Evolutionary conservation across 345 rosid genomes (phyloP).

Genomic region (Eucalyptus grandis): DNA sequence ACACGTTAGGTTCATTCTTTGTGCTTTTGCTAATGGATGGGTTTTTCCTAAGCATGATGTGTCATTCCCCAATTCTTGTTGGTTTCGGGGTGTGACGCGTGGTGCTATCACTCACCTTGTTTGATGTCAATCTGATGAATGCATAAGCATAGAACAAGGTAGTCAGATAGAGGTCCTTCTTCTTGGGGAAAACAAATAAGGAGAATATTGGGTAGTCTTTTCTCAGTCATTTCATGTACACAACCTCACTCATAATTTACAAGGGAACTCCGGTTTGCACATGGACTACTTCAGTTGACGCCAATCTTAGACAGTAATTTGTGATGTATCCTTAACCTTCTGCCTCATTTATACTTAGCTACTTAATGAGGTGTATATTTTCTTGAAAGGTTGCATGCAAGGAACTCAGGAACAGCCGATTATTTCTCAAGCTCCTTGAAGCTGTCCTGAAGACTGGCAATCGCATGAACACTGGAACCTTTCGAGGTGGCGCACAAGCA

Average conservation of each 20-base stretch:
- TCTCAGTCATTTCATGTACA: background rate
- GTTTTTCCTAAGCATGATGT: background rate
- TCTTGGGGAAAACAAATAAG: background rate
- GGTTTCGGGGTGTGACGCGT: background rate
- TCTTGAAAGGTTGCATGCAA: conserved; percentile 69
- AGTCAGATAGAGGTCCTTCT: background rate
- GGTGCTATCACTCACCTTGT: background rate
- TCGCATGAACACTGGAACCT: conserved; percentile 97
- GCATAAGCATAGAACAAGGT: background rate
- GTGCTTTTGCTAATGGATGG: background rate
- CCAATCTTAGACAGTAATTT: background rate
- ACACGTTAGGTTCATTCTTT: background rate
- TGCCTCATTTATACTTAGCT: background rate
- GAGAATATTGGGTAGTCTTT: background rate
- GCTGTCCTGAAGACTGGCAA: conserved; percentile 99
- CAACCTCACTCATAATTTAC: background rate
- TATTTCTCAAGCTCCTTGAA: conserved; percentile 93
- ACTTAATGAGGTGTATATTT: background rate
- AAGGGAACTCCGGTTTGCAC: background rate
- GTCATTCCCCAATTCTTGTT: background rate
- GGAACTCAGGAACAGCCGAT: conserved; percentile 70
- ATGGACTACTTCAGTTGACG: background rate
- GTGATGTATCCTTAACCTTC: background rate
- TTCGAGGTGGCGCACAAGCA: conserved; percentile 95
- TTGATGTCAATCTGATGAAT: background rate